These are phyloP conservation scores for Cutaneotrichosporon sp. DNA, from an alignment of 1,284 basidiomycete genomes.

Conservation along the genomic window DNA sequence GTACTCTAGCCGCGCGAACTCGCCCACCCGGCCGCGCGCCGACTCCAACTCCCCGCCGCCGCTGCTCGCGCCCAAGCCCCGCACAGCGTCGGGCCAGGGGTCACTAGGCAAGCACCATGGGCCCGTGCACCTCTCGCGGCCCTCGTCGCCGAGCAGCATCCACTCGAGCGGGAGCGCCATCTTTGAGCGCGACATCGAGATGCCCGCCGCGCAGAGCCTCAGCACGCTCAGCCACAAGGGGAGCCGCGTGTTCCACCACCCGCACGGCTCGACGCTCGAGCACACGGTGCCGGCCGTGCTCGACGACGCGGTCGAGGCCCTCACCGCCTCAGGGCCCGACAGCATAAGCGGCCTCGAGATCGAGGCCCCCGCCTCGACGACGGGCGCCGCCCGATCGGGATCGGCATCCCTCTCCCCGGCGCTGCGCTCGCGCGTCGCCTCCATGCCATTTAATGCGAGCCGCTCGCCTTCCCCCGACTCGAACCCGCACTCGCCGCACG, in stretches of 20 bases:
- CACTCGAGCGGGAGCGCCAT: constrained; percentile 51
- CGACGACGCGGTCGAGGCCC: constrained; percentile 53
- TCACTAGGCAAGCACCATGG: neutral
- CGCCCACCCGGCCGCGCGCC: constrained; percentile 27
- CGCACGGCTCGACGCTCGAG: constrained; percentile 47
- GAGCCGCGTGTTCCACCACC: constrained; percentile 41
- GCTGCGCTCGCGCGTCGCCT: constrained; percentile 24
- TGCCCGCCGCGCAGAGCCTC: constrained; percentile 39
- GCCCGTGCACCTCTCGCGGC: constrained; percentile 29
- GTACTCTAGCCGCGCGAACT: constrained; percentile 35
- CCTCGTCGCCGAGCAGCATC: constrained; percentile 46
- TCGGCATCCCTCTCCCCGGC: constrained; percentile 32
- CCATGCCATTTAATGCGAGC: constrained; percentile 7
- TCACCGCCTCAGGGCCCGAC: constrained; percentile 30
- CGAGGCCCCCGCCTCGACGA: constrained; percentile 33
- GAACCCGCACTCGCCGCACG: neutral
- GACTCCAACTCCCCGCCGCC: constrained; percentile 22
- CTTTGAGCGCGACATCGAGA: constrained; percentile 53
- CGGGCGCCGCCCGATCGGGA: constrained; percentile 27
- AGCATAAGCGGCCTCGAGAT: constrained; percentile 43
- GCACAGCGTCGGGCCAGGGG: constrained; percentile 9
- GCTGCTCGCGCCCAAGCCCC: constrained; percentile 22
- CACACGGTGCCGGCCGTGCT: constrained; percentile 51
- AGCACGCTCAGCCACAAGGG: constrained; percentile 45
- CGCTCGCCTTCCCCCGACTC: constrained; percentile 21